A percentile compares a stretch with the other conserved stretches of the same genome.
Evolutionary conservation across 352 stramenopile genomes (phyloP).

Genomic region (Blastocystis hominis): DNA sequence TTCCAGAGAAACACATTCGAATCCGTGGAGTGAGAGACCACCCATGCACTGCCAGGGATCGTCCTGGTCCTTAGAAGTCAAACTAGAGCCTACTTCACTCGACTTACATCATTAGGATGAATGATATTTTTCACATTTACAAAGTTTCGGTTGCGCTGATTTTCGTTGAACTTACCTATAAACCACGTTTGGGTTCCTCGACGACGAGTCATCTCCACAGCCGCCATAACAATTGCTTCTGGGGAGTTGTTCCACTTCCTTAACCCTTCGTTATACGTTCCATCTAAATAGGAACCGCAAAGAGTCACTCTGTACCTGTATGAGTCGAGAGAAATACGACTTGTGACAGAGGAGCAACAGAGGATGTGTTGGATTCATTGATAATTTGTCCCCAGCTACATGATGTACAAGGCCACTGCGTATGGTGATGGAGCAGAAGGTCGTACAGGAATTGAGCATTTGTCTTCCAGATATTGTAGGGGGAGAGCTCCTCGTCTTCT

Average conservation of each 20-base stretch:
- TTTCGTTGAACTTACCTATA: slow-evolving; percentile 42
- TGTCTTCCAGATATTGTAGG: slow-evolving; percentile 37
- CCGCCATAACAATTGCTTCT: background rate
- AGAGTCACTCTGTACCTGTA: background rate
- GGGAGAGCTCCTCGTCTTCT: background rate
- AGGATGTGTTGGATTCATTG: background rate
- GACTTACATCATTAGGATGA: background rate
- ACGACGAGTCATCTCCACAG: slow-evolving; percentile 6
- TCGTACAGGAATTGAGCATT: slow-evolving; percentile 51
- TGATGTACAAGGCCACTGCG: slow-evolving; percentile 1
- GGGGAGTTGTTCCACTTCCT: slow-evolving; percentile 5
- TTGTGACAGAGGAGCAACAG: slow-evolving; percentile 14
- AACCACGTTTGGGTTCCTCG: slow-evolving; percentile 48
- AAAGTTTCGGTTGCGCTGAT: slow-evolving; percentile 24
- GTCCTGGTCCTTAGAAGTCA: background rate
- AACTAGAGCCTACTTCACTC: background rate
- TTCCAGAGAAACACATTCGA: background rate
- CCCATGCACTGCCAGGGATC: background rate
- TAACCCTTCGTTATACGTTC: background rate
- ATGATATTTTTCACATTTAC: slow-evolving; percentile 19
- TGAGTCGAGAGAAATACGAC: background rate
- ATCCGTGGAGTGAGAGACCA: slow-evolving; percentile 37
- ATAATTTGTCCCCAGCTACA: slow-evolving; percentile 28
- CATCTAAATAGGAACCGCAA: background rate
- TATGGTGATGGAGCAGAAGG: slow-evolving; percentile 33